These are phyloP conservation scores for Podaxis carcinomalis DNA, from an alignment of 768 basidiomycete genomes.

Conservation along the genomic window DNA sequence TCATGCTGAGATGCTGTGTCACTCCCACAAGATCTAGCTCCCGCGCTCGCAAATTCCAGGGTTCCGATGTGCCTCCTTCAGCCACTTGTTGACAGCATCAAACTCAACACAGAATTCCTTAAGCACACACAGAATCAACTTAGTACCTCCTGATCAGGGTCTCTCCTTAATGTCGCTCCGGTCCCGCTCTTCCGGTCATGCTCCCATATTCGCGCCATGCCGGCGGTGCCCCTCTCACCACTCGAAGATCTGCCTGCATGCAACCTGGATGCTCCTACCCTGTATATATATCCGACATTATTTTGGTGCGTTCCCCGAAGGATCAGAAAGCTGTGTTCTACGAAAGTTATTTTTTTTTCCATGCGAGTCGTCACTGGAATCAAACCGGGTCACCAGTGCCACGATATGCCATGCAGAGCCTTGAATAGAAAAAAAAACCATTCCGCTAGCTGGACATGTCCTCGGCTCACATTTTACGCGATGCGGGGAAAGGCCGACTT, in stretches of 20 bases:
- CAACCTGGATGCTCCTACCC: background rate
- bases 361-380: background rate
- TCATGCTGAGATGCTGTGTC: background rate
- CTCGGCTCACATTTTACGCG: slow-evolving; percentile 2
- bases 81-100: background rate
- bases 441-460: slow-evolving; percentile 4
- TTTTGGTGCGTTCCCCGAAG: background rate
- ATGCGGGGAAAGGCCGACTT: background rate
- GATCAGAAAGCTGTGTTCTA: background rate
- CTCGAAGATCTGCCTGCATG: background rate
- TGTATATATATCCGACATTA: background rate
- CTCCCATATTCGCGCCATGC: background rate
- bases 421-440: background rate
- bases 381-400: slow-evolving; percentile 8
- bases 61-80: background rate
- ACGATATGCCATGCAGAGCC: background rate
- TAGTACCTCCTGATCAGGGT: background rate
- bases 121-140: background rate
- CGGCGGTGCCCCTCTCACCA: background rate
- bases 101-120: background rate
- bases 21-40: background rate
- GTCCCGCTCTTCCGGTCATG: background rate
- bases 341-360: background rate
- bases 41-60: background rate
- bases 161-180: background rate